Conservation (phyloP, 148 eudicot species). For the Nepenthes gracilis region DNA sequence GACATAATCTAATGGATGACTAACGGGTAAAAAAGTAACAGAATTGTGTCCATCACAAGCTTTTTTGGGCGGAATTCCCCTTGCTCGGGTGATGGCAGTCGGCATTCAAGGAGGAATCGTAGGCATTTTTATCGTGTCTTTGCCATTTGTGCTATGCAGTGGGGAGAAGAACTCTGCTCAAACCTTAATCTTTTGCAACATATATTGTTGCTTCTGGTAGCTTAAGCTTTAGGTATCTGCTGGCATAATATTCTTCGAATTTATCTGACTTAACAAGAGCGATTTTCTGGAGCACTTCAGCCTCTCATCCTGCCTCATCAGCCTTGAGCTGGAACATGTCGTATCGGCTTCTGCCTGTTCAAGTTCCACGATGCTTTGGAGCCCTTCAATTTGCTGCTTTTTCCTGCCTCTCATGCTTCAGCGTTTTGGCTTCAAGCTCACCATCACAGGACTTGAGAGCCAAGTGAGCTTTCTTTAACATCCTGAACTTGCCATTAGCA, state of each 20-base stretch:
- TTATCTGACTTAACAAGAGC: conserved; percentile 48
- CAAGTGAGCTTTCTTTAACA: conserved; percentile 55
- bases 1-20: too few relatives aligned
- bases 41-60: not conserved
- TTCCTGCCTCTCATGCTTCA: conserved; percentile 54
- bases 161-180: conserved; percentile 9
- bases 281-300: conserved; percentile 49
- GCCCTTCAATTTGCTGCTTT: conserved; percentile 59
- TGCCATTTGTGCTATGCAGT: too few relatives aligned
- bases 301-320: conserved; percentile 56
- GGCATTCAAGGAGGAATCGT: conserved; percentile 14
- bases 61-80: conserved; percentile 17
- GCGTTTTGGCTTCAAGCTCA: conserved; percentile 54
- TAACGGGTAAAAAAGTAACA: too few relatives aligned
- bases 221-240: conserved; percentile 47
- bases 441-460: conserved; percentile 55
- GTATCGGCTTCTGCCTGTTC: conserved; percentile 69
- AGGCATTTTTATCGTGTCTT: conserved; percentile 19
- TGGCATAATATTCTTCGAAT: conserved; percentile 50
- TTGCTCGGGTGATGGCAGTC: not conserved
- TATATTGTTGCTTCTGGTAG: conserved; percentile 46
- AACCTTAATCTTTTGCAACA: conserved; percentile 21
- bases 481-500: conserved; percentile 48
- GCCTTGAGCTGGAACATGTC: conserved; percentile 68
- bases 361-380: conserved; percentile 48